Evolutionary conservation across 2,329 filamentous ascomycete genomes (phyloP), one percentile per base, ranked within the genome.

Genomic region (Akanthomyces muscarius): DNA sequence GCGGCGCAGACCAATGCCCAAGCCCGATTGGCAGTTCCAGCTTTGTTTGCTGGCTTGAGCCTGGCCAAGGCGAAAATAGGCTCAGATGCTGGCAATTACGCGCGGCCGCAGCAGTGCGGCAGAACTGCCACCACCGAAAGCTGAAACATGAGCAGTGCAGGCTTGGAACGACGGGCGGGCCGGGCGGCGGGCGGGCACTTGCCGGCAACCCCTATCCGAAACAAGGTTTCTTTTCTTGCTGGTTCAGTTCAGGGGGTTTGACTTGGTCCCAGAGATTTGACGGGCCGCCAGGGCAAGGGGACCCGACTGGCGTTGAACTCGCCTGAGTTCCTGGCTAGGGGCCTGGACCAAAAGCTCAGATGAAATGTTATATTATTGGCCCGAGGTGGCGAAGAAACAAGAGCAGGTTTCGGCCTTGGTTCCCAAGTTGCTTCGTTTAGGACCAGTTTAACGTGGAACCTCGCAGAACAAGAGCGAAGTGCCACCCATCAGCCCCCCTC

Each of bases 151-250:
- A 14, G 7, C 42, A 47, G 18, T 11, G 14, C 45, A 23, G 54
- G 55, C 36, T 33, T 58, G 56, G 28, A 42, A 50, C 33, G 44
- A 36, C 30, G 44, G 45, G 33, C 33, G 45, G 56, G 45, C 56
- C 30, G 56, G 56, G 33, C 21, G 55, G 50, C 50, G 25, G 36
- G 52, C n/a, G 52, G 36, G 33, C 21, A 42, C 36, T n/a, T 42
- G 33, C 52, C 52, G 33, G 11, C 23, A 44, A 45, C 56, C 33
- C 30, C 45, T 51, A 21, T 42, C 45, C 56, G 56, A 59, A 51
- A 59, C 56, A 51, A 42, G 45, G 16, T 50, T 59, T 16, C 44
- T 38, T 58, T 41, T 58, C n/a, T 18, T 14, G 14, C 45, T 51
- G 28, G 47, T 51, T 51, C 56, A 59, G 56, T 30, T 18, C 21